phyloP scores from a whole-genome alignment of 2,329 filamentous ascomycete species.

The Microdochium trichocladiopsis region DNA sequence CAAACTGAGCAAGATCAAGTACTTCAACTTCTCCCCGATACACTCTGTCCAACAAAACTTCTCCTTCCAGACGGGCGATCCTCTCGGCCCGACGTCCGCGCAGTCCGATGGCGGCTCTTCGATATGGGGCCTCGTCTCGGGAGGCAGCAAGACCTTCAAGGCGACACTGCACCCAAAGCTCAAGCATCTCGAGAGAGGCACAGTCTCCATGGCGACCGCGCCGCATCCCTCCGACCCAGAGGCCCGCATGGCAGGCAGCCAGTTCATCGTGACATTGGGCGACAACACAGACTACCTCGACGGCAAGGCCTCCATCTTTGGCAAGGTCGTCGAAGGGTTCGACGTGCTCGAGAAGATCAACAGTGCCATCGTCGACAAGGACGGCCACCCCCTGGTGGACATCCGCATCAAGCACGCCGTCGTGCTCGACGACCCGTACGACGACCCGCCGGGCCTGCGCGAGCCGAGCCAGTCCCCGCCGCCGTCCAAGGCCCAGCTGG shows the following conservation, averaged over 20 bases:
- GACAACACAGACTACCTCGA: conserved; percentile 87
- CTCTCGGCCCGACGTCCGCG: conserved; percentile 75
- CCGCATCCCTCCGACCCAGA: conserved; percentile 71
- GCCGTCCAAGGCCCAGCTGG: conserved; percentile 77
- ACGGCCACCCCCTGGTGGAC: conserved; percentile 82
- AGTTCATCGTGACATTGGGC: conserved; percentile 89
- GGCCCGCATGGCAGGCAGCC: conserved; percentile 74
- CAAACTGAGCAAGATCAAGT: conserved; percentile 98
- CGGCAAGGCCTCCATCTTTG: conserved; percentile 91
- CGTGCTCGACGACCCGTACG: conserved; percentile 84
- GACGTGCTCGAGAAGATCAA: conserved; percentile 93
- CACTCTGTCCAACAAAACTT: conserved; percentile 92
- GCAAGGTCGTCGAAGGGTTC: conserved; percentile 92
- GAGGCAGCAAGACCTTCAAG: conserved; percentile 67
- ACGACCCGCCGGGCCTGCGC: conserved; percentile 69
- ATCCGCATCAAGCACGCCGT: conserved; percentile 92
- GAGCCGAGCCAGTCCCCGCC: conserved; percentile 75
- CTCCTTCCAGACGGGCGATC: conserved; percentile 93
- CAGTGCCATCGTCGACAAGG: conserved; percentile 76
- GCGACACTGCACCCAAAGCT: conserved; percentile 82
- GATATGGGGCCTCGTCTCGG: conserved; percentile 80
- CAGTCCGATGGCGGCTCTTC: conserved; percentile 89
- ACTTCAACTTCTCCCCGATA: conserved; percentile 95
- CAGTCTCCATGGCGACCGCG: conserved; percentile 95
- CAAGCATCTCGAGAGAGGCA: conserved; percentile 83